Conservation (phyloP, 192 early-diverging fungal genomes). For the Podila epigama region DNA sequence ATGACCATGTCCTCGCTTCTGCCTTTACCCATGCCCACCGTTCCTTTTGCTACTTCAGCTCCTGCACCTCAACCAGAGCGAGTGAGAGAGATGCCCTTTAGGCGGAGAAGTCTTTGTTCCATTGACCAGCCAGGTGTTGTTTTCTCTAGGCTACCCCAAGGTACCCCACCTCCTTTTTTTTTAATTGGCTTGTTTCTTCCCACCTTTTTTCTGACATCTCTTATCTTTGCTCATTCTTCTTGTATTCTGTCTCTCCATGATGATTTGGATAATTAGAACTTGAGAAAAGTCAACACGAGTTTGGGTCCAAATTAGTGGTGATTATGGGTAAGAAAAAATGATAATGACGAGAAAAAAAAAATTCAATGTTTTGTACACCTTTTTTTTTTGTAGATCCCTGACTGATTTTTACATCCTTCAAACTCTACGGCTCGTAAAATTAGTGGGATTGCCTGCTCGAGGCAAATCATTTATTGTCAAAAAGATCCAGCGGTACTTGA, state of each 20-base stretch:
- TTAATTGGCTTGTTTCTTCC: not conserved
- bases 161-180: slow-evolving; percentile 10
- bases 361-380: not conserved
- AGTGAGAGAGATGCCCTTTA: slow-evolving; percentile 8
- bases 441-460: slow-evolving; percentile 92
- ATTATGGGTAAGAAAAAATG: slow-evolving; percentile 78
- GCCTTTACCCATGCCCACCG: not conserved
- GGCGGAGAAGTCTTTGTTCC: slow-evolving; percentile 38
- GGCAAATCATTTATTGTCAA: slow-evolving; percentile 97
- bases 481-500: slow-evolving; percentile 91
- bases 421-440: too few species aligned
- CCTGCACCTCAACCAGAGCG: slow-evolving; percentile 1
- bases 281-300: slow-evolving; percentile 65
- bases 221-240: not conserved
- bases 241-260: not conserved
- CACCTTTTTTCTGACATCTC: not conserved
- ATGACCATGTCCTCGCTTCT: not conserved
- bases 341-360: too few species aligned
- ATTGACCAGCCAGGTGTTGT: slow-evolving; percentile 62
- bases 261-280: slow-evolving; percentile 6
- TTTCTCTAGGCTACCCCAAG: slow-evolving; percentile 52
- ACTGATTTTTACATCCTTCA: not conserved
- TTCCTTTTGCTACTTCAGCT: slow-evolving; percentile 8
- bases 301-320: slow-evolving; percentile 91
- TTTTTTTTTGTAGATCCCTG: not conserved